Evolutionary conservation across 805 yeast species (phyloP).

Genomic region (Yamadazyma sp.): DNA sequence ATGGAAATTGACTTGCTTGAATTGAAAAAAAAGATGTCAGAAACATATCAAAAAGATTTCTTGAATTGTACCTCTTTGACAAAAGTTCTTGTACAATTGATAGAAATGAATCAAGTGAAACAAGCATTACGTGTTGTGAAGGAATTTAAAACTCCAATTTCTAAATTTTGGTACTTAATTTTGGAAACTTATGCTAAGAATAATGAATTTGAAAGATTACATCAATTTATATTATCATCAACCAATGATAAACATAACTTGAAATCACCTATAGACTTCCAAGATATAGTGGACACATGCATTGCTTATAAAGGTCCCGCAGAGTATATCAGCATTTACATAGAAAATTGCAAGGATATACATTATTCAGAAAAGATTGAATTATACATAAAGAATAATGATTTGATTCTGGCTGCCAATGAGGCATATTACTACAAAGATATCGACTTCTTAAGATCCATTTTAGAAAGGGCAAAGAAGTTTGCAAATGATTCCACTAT

Average conservation of each 20-base stretch:
- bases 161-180: slow-evolving; percentile 34
- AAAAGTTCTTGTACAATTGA: slow-evolving; percentile 24
- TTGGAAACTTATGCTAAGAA: slow-evolving; percentile 25
- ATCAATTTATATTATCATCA: slow-evolving; percentile 25
- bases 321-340: slow-evolving; percentile 58
- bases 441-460: slow-evolving; percentile 23
- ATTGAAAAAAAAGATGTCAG: slow-evolving; percentile 28
- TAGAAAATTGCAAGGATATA: slow-evolving; percentile 48
- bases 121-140: slow-evolving; percentile 27
- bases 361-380: slow-evolving; percentile 46
- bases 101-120: slow-evolving; percentile 36
- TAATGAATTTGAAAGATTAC: slow-evolving; percentile 32
- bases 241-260: slow-evolving; percentile 21
- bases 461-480: slow-evolving; percentile 19
- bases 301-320: slow-evolving; percentile 49
- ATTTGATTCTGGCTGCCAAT: slow-evolving; percentile 46
- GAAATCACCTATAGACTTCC: slow-evolving; percentile 71
- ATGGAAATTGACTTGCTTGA: slow-evolving; percentile 31
- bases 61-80: slow-evolving; percentile 23
- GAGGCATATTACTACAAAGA: slow-evolving; percentile 48
- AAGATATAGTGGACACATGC: slow-evolving; percentile 57
- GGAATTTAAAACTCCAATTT: slow-evolving; percentile 29
- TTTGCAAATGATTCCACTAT: slow-evolving; percentile 13
- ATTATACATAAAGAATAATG: slow-evolving; percentile 52
- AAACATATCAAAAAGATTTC: slow-evolving; percentile 32